These are phyloP conservation scores for Epichloe sp. DNA, from an alignment of 2,329 filamentous ascomycete genomes.

Conservation along the genomic window DNA sequence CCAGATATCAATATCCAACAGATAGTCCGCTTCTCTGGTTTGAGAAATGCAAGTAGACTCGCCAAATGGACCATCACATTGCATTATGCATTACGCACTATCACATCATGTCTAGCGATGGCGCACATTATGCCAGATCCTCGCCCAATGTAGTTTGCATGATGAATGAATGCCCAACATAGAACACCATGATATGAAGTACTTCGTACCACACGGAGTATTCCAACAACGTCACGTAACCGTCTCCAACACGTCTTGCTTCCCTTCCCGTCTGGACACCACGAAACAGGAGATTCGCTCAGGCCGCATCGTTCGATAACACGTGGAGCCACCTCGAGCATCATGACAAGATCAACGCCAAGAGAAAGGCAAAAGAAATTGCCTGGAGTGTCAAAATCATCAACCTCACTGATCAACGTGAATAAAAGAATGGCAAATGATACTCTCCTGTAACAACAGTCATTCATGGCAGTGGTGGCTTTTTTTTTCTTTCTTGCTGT, in stretches of 20 bases:
- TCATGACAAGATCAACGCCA: not conserved
- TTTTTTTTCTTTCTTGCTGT: too few relatives aligned
- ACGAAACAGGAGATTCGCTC: not conserved
- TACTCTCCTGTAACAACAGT: too few relatives aligned
- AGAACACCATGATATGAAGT: not conserved
- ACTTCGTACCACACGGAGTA: not conserved
- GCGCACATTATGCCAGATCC: too few relatives aligned
- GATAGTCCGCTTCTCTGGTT: too few relatives aligned
- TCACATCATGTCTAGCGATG: too few relatives aligned
- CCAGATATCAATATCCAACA: too few relatives aligned
- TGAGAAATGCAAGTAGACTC: too few relatives aligned
- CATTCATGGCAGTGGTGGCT: too few relatives aligned
- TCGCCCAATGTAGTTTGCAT: too few relatives aligned
- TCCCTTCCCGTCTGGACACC: not conserved
- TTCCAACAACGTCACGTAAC: not conserved
- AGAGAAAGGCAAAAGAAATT: constrained; percentile 1
- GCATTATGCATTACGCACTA: too few relatives aligned
- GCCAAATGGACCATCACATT: too few relatives aligned
- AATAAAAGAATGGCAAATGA: too few relatives aligned
- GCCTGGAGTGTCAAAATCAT: not conserved
- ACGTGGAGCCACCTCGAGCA: not conserved
- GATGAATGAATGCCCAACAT: not conserved
- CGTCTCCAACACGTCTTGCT: not conserved
- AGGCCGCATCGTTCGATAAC: not conserved
- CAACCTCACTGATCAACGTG: not conserved